Evolutionary conservation across 192 early-diverging fungal species (phyloP), one percentile per base, ranked within the genome.

Genomic region (Backusella morwellensis): DNA sequence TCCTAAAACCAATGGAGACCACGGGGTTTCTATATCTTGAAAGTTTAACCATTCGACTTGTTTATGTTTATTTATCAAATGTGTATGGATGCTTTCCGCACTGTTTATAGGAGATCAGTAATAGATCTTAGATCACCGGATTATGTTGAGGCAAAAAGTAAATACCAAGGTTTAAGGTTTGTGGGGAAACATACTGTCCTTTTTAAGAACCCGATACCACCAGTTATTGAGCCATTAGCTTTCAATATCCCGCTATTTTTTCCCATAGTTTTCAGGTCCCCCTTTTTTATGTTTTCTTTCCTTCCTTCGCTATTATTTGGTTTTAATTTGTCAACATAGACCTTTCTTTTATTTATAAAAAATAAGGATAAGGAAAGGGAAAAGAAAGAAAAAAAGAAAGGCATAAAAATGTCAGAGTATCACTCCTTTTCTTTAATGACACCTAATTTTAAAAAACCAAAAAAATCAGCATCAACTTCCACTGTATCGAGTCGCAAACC

Each of bases 191-290:
- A 12, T 63, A 63, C 3, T 63, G 56, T 63, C 23, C 56, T 29
- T 63, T 63, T 63, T 63, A 63, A 63, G 56, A 63, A 63, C 26
- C 56, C 56, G 56, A 63, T 63, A 29, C 56, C 26, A 63, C 56
- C 56, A 63, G 56, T 63, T 17, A 63, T 14, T 63, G 56, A 63
- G 56, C 56, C 56, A 63, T 63, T 63, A 63, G 56, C 56, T 63
- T 63, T 63, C 56, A 63, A 63, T 63, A 63, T 63, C 56, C 56
- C 56, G 56, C 56, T 63, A 63, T 63, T 63, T 69, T 70, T 70
- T 70, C 68, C 68, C 68, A 70, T 70, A 32, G 34, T 68, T 68
- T 68, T 63, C 68, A 70, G 68, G 68, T 70, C 68, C 68, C 35
- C 36, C 38, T 35, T 70, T 38, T 68, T 70, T 38, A 35, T 38